Conservation (phyloP, 2,329 filamentous ascomycete genomes). For the Plectosphaerella plurivora region DNA sequence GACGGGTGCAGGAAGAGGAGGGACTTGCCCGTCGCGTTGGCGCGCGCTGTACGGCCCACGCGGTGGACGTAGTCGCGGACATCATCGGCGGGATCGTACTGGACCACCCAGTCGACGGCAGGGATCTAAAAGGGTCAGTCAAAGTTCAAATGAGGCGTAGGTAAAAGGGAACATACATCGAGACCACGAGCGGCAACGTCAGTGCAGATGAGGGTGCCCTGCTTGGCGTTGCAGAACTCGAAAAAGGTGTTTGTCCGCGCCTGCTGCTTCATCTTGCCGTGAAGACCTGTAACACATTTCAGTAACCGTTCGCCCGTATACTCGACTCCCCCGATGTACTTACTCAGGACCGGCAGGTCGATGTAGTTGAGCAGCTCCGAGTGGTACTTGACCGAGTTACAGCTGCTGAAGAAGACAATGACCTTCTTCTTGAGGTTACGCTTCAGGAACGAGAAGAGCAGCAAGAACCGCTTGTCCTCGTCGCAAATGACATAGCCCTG, state of each 20-base stretch:
- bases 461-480: conserved; percentile 85
- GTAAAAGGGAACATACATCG: conserved; percentile 53
- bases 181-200: conserved; percentile 93
- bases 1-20: conserved; percentile 90
- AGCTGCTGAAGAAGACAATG: conserved; percentile 93
- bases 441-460: conserved; percentile 93
- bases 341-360: conserved; percentile 72
- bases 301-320: neutral
- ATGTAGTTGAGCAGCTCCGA: conserved; percentile 96
- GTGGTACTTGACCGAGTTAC: conserved; percentile 93
- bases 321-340: neutral
- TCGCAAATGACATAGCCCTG: conserved; percentile 96
- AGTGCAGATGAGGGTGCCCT: conserved; percentile 89
- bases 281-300: conserved; percentile 47
- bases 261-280: conserved; percentile 97
- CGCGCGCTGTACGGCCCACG: conserved; percentile 86
- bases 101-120: conserved; percentile 91
- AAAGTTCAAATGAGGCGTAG: neutral
- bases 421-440: conserved; percentile 93
- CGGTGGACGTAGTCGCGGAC: conserved; percentile 86
- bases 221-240: conserved; percentile 74
- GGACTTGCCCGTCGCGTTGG: conserved; percentile 77
- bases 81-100: conserved; percentile 92
- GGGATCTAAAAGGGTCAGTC: conserved; percentile 57
- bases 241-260: conserved; percentile 99